Base-by-base conservation (phyloP, 257 asterid genomes). In the Hygrophila difformis region DNA sequence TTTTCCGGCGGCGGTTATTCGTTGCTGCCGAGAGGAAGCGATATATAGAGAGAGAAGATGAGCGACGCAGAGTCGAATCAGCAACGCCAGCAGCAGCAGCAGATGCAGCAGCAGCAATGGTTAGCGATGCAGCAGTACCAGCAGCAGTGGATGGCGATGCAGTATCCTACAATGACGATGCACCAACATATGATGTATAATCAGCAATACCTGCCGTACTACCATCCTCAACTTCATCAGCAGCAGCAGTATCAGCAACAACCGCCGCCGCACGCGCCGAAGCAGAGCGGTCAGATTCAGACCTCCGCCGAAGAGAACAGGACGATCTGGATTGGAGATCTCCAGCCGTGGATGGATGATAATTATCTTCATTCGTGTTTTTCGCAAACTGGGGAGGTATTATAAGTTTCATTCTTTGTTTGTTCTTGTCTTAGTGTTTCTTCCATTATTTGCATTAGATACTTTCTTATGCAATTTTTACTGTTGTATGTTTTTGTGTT, bases 271-370 rank as follows among this genome's bases (percentile, higher is more conserved):
- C 77, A 65, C 28, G 68, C 57, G 33, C 70, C 44, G 49, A 66
- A 72, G 60, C 78, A 73, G 68, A 48, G 39, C 16, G 50, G 47
- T 44, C 91, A 71, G 93, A 78, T 72, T 76, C 98, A 82, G 69
- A 60, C 49, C 54, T 52, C 87, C 12, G 62, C 66, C 8, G 97
- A 91, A 16, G 99, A 91, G 50, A 91, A 91, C 37, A 75, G 70
- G 56, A 86, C 99, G 66, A 72, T 91, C 75, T 91, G 99, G 99
- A 91, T 91, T 65, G 99, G 97, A 33, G 99, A 91, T 80, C 93
- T 91, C 41, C 92, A 77, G 68, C 94, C 71, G 31, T 86, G 99
- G 99, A 91, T 91, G 99, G 97, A 86, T 55, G 99, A 91, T 50
- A 49, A 41, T 43, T 91, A 91, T 78, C 81, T 91, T 7, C 88